A percentile compares a stretch with the other conserved stretches of the same genome.
These are phyloP conservation scores for Prunus mira DNA, from an alignment of 306 rosid genomes.

Conservation along the genomic window DNA sequence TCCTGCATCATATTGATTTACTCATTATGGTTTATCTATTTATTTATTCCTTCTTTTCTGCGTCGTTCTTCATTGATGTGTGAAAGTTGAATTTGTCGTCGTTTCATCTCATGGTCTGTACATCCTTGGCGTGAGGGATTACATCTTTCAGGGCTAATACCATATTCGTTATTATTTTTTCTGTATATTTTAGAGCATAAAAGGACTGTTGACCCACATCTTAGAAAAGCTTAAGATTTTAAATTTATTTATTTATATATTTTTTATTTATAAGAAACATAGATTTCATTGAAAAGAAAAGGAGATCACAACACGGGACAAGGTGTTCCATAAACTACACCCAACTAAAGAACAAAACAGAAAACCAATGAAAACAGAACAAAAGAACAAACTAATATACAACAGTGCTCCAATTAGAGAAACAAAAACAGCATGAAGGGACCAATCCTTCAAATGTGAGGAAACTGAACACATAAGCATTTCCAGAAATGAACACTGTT, in stretches of 20 bases:
- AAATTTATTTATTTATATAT: neutral
- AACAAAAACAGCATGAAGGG: neutral
- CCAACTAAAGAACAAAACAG: neutral
- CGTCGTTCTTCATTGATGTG: neutral
- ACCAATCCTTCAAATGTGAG: neutral
- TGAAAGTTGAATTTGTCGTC: neutral
- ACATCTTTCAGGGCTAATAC: neutral
- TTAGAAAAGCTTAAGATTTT: neutral
- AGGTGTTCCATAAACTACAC: neutral
- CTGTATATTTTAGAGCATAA: neutral
- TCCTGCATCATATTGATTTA: neutral
- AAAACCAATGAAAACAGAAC: neutral
- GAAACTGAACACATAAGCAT: neutral
- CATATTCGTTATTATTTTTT: neutral
- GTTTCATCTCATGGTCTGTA: neutral
- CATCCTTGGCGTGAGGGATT: neutral
- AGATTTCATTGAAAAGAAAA: neutral
- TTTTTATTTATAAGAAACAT: neutral
- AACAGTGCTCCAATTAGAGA: too few species aligned
- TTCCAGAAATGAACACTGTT: neutral
- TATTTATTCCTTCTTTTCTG: neutral
- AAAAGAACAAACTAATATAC: neutral
- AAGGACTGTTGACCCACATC: neutral
- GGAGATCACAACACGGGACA: neutral
- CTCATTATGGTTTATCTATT: neutral